Evolutionary conservation across 176 grass and related monocot genomes (phyloP).

Genomic region (Aegilops sharonensis): DNA sequence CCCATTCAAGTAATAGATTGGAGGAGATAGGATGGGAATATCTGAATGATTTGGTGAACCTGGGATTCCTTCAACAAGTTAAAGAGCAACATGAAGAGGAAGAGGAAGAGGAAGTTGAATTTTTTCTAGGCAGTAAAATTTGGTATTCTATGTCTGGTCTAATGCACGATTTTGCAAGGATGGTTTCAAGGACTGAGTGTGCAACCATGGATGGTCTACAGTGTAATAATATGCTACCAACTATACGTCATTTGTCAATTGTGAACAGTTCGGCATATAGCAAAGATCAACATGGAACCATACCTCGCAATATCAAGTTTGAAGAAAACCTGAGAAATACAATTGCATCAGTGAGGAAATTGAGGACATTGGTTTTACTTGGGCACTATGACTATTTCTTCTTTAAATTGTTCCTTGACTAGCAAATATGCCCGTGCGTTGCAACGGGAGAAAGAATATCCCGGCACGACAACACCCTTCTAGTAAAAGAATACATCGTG

Average conservation of each 20-base stretch:
- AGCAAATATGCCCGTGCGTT: too few species aligned
- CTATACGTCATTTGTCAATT: constrained; percentile 34
- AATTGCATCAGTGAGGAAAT: too few species aligned
- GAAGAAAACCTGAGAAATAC: too few species aligned
- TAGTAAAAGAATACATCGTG: too few species aligned
- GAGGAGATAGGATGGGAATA: constrained; percentile 35
- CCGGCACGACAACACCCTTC: too few species aligned
- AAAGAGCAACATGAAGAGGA: too few species aligned
- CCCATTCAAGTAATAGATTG: not conserved
- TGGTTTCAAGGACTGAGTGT: constrained; percentile 18
- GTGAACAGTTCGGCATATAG: not conserved
- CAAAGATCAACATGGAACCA: not conserved
- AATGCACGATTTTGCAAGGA: constrained; percentile 44
- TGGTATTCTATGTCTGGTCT: constrained; percentile 1
- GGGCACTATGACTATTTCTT: too few species aligned
- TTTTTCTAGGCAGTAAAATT: not conserved
- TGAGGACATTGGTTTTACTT: too few species aligned
- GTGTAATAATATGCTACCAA: not conserved
- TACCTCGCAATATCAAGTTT: not conserved
- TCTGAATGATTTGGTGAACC: constrained; percentile 20
- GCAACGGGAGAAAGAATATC: too few species aligned
- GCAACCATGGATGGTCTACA: not conserved
- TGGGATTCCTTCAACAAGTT: not conserved
- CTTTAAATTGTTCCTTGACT: too few species aligned
- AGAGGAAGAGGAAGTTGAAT: not conserved